Base-by-base conservation (phyloP, 2,329 filamentous ascomycete genomes). In the Fusarium hostae region DNA sequence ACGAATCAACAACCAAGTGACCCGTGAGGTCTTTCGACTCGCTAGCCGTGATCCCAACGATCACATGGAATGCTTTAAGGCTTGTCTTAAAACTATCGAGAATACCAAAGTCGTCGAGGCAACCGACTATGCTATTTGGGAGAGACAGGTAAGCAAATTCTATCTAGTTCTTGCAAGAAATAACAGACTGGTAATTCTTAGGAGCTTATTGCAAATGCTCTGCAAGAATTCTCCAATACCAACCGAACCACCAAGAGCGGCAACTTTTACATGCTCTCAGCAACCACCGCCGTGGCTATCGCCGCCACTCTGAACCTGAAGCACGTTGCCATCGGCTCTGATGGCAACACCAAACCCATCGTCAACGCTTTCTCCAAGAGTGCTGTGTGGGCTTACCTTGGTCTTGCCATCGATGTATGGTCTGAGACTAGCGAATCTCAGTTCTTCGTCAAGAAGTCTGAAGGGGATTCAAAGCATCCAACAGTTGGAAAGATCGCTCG, bases 11-110 rank as follows among this genome's bases (percentile, higher is more conserved):
- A 22, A 34, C 0, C 55, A 66, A 28, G 65, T 51, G 47, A 30
- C 24, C n/a, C 9, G 32, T 34, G 55, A 67, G 24, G 28, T 66
- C n/a, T 67, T 66, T 34, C 24, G 18, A 20, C 43, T 66, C 22
- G 43, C 47, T 12, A 41, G 41, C 1, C 41, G 55, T 26, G 45
- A 66, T n/a, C 48, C 55, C 3, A 18, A 22, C 3, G 9, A 35
- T 12, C 62, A 66, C 6, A 9, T n/a, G 8, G 12, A n/a, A 5
- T 66, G 64, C 32, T 66, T 61, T 40, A 20, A 30, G 9, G 47
- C 54, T 15, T 67, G 64, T 41, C 11, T 67, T 9, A 35, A 44
- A 12, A 39, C 32, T 20, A 58, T 60, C 3, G 15, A 50, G 9
- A 37, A 34, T 5, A 67, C 64, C 11, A 41, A 55, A 6, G 30